phyloP scores from a whole-genome alignment of 805 yeast species.

The Ogataea sp. region DNA sequence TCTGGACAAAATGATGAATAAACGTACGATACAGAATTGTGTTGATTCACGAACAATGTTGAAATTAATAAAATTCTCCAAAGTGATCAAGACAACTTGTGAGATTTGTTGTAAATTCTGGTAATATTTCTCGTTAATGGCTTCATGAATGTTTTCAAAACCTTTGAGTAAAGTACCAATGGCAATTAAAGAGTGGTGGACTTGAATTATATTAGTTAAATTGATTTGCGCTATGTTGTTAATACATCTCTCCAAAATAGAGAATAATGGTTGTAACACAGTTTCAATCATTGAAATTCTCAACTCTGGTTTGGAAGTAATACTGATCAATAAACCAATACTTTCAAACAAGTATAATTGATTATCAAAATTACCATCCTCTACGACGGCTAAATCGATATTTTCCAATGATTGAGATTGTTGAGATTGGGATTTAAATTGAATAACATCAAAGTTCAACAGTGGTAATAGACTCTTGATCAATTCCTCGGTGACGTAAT shows the following conservation, averaged over 20 bases:
- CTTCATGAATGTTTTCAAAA: slow-evolving; percentile 46
- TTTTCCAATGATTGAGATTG: slow-evolving; percentile 9
- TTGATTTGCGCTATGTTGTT: slow-evolving; percentile 25
- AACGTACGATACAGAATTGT: slow-evolving; percentile 79
- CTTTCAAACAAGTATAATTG: slow-evolving; percentile 84
- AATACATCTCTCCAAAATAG: slow-evolving; percentile 61
- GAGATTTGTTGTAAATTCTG: slow-evolving; percentile 35
- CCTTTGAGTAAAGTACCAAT: slow-evolving; percentile 89
- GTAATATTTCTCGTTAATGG: slow-evolving; percentile 17
- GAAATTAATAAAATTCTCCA: slow-evolving; percentile 61
- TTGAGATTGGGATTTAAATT: slow-evolving; percentile 23
- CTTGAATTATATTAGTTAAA: slow-evolving; percentile 50
- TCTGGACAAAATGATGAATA: slow-evolving; percentile 64
- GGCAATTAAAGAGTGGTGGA: slow-evolving; percentile 82
- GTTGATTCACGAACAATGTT: slow-evolving; percentile 78
- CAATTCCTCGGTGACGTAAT: slow-evolving; percentile 42
- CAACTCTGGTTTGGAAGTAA: slow-evolving; percentile 34
- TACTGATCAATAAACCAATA: slow-evolving; percentile 64
- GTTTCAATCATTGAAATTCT: slow-evolving; percentile 48
- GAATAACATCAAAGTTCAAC: slow-evolving; percentile 56
- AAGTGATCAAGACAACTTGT: slow-evolving; percentile 74
- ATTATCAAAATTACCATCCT: slow-evolving; percentile 65
- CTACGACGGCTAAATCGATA: slow-evolving; percentile 31
- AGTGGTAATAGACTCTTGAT: slow-evolving; percentile 55
- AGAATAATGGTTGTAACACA: slow-evolving; percentile 68